Base-by-base conservation (phyloP, 768 basidiomycete genomes). In the Boletus pseudo-olivaceus region DNA sequence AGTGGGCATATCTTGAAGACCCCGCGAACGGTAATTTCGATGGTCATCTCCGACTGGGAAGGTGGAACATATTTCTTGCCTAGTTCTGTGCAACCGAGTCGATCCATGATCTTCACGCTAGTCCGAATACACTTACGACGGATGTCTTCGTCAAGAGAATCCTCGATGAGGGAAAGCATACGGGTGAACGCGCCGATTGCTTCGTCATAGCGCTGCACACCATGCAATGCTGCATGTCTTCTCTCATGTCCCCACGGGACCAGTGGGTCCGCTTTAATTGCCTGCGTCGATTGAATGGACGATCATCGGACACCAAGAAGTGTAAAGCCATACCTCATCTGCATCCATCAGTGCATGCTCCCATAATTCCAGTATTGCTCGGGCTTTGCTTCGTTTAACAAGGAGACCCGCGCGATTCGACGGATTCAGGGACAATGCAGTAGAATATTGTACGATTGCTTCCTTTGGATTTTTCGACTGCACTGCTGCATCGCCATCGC, bases 271-370 rank as follows among this genome's bases (percentile, higher is more conserved):
- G 17, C n/a, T 6, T 54, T 17, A 10, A 59, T 41, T 19, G 46
- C 57, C 57, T 59, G 12, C 0, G 1, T 27, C 7, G 10, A 0
- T 5, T 0, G 2, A 9, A 5, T 12, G 40, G 7, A 40, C 26
- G 4, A 10, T 1, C 4, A 4, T n/a, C 9, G 12, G 19, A 30
- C 1, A 29, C 0, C 3, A 1, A 17, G 5, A 3, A 19, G 2
- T 4, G 11, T 14, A 11, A 35, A n/a, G 2, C 1, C 15, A 10
- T 49, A 56, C 62, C 27, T 51, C 23, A 19, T 63, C 44, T 17
- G 62, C 59, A 15, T 63, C 58, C 1, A 29, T 35, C 39, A 64
- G n/a, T 1, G 59, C 53, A 17, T 54, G 53, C 1, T 53, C 53
- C 50, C 58, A 60, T 7, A 9, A 23, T 4, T 11, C 26, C n/a